Evolutionary conservation across 2,329 filamentous ascomycete species (phyloP), one percentile per base, ranked within the genome.

Genomic region (Curvularia spicifera): DNA sequence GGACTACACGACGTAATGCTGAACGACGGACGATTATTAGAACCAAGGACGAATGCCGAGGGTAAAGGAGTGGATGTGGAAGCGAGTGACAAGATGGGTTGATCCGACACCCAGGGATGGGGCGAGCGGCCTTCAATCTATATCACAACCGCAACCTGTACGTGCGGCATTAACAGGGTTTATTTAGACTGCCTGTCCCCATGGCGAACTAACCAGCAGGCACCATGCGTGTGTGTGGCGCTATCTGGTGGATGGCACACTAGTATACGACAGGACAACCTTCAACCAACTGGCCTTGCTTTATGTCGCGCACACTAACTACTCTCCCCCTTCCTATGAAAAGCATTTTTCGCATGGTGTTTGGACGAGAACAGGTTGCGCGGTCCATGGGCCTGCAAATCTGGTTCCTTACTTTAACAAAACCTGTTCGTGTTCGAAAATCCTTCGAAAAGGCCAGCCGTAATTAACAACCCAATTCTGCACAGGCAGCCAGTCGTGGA

Each of bases 1-100:
- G 26, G 46, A 56, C 51, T 61, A 51, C 28, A 53, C 40, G 37
- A 33, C 24, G 52, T 49, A 54, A 24, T 60, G 57, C 55, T 62
- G 51, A 56, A 35, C 40, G 39, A 31, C 48, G 12, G 55, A 53
- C 31, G 45, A 57, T 35, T 49, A 48, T 55, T 24, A 40, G 22
- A 43, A 49, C 42, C 26, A 18, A 49, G 28, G 48, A 45, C 39
- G 50, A 57, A 53, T 35, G 51, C 50, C 52, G 40, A 59, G 45
- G 33, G 56, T 45, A 48, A 59, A 40, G 22, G 46, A 53, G 56
- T 40, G 52, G 51, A 40, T 48, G 35, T 51, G 24, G 33, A 46
- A 59, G 49, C 42, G 59, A 59, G 37, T 45, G 51, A 51, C 47
- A 24, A 31, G 35, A 44, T 40, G 50, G 22, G 53, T 42, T n/a